Evolutionary conservation across 345 rosid genomes (phyloP).

Genomic region (Syzygium aromaticum): DNA sequence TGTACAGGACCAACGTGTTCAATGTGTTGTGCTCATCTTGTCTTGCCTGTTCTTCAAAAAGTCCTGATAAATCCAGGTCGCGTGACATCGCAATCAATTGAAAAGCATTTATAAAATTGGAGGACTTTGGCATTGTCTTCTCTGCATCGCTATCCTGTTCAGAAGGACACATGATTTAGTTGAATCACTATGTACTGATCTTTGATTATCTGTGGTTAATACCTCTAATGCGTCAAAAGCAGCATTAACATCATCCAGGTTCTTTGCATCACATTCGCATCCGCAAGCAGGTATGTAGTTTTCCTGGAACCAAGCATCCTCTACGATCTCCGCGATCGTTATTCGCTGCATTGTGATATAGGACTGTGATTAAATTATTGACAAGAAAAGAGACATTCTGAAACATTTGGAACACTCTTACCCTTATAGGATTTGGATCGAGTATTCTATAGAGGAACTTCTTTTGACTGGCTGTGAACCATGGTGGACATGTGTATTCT

Average conservation of each 20-base stretch:
- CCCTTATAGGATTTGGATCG: slow-evolving; percentile 54
- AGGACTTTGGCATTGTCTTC: slow-evolving; percentile 29
- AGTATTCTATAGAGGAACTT: slow-evolving; percentile 58
- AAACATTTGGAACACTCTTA: slow-evolving; percentile 4
- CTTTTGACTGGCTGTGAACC: slow-evolving; percentile 54
- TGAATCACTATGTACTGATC: background rate
- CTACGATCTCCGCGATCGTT: slow-evolving; percentile 52
- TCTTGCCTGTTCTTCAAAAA: slow-evolving; percentile 76
- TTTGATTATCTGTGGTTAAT: slow-evolving; percentile 1
- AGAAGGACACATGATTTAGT: slow-evolving; percentile 10
- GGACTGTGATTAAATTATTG: background rate
- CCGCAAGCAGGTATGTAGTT: slow-evolving; percentile 50
- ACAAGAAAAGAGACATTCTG: background rate
- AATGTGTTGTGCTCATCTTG: slow-evolving; percentile 6
- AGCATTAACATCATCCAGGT: slow-evolving; percentile 42
- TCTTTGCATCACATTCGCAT: slow-evolving; percentile 19
- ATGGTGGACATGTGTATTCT: slow-evolving; percentile 52
- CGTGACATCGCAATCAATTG: slow-evolving; percentile 85
- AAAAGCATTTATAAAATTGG: slow-evolving; percentile 83
- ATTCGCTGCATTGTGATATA: slow-evolving; percentile 39
- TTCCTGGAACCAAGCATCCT: slow-evolving; percentile 72
- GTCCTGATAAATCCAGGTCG: slow-evolving; percentile 92
- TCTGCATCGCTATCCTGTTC: slow-evolving; percentile 44
- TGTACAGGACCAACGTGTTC: slow-evolving; percentile 1
- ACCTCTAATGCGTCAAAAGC: slow-evolving; percentile 56